Conservation (phyloP, 352 stramenopile genomes). For the Phytophthora litchii region DNA sequence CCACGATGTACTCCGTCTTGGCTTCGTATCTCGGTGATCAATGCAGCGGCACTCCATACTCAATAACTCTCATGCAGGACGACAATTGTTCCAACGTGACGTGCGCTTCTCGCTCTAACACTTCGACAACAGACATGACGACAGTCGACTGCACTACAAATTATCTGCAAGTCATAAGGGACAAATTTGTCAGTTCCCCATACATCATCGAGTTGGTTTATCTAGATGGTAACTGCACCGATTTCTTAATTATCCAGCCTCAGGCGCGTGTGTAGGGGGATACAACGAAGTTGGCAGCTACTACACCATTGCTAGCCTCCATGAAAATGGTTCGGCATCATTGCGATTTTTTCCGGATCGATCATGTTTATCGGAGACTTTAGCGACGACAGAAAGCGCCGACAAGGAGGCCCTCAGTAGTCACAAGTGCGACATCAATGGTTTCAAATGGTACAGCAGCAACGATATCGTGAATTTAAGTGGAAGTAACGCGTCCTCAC, state of each 20-base stretch:
- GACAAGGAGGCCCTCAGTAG: slow-evolving; percentile 11
- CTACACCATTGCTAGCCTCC: slow-evolving; percentile 23
- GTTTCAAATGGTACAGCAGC: slow-evolving; percentile 30
- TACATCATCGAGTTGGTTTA: slow-evolving; percentile 27
- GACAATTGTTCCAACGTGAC: slow-evolving; percentile 10
- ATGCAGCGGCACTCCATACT: slow-evolving; percentile 21
- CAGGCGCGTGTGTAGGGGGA: slow-evolving; percentile 10
- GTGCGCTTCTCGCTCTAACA: slow-evolving; percentile 7
- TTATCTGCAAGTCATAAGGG: slow-evolving; percentile 9
- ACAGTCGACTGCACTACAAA: slow-evolving; percentile 12
- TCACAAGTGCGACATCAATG: slow-evolving; percentile 22
- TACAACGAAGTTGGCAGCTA: slow-evolving; percentile 19
- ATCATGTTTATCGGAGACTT: slow-evolving; percentile 13
- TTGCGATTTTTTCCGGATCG: slow-evolving; percentile 14
- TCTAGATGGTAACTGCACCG: slow-evolving; percentile 9
- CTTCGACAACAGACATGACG: slow-evolving; percentile 18
- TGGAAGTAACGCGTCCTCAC: neutral
- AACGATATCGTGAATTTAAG: slow-evolving; percentile 6
- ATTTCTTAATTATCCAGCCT: slow-evolving; percentile 13
- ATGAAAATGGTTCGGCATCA: slow-evolving; percentile 18
- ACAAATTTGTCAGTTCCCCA: slow-evolving; percentile 15
- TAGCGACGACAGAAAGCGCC: slow-evolving; percentile 9
- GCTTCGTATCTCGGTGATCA: slow-evolving; percentile 22
- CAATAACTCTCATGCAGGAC: slow-evolving; percentile 3
- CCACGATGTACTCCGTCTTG: slow-evolving; percentile 16